Evolutionary conservation across 2,329 filamentous ascomycete species (phyloP).

Genomic region (Alternaria gaisen): DNA sequence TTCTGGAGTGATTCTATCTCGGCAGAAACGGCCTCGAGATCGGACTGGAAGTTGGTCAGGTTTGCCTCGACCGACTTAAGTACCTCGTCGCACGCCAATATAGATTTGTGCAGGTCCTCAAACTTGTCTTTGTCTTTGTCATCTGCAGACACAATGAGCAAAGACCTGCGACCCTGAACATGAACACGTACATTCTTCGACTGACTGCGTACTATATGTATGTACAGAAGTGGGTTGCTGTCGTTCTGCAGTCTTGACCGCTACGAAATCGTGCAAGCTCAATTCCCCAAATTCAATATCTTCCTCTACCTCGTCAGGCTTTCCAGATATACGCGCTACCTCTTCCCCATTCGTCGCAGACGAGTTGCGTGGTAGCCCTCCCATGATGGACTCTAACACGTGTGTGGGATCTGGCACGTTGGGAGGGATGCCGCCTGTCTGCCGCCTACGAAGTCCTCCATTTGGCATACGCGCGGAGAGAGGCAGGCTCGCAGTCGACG

Average conservation of each 20-base stretch:
- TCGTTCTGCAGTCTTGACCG: constrained; percentile 44
- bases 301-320: constrained; percentile 62
- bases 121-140: constrained; percentile 85
- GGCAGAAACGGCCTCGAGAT: constrained; percentile 88
- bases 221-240: constrained; percentile 50
- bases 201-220: constrained; percentile 67
- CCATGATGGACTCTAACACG: constrained; percentile 70
- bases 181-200: constrained; percentile 74
- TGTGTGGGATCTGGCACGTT: constrained; percentile 74
- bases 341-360: constrained; percentile 19
- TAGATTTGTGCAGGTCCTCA: constrained; percentile 89
- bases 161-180: constrained; percentile 25
- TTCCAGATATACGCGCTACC: constrained; percentile 48
- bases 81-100: constrained; percentile 89
- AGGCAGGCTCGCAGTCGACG: constrained; percentile 79
- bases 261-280: constrained; percentile 76
- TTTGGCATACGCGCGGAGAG: constrained; percentile 70
- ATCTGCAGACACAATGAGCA: constrained; percentile 60
- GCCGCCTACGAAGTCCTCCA: constrained; percentile 73
- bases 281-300: constrained; percentile 82
- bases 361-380: constrained; percentile 49
- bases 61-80: constrained; percentile 93
- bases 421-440: constrained; percentile 58
- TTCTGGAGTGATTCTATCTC: constrained; percentile 95
- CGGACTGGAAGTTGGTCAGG: constrained; percentile 89